phyloP scores from a whole-genome alignment of 192 early-diverging fungal species.

The Coemansia sp. region DNA sequence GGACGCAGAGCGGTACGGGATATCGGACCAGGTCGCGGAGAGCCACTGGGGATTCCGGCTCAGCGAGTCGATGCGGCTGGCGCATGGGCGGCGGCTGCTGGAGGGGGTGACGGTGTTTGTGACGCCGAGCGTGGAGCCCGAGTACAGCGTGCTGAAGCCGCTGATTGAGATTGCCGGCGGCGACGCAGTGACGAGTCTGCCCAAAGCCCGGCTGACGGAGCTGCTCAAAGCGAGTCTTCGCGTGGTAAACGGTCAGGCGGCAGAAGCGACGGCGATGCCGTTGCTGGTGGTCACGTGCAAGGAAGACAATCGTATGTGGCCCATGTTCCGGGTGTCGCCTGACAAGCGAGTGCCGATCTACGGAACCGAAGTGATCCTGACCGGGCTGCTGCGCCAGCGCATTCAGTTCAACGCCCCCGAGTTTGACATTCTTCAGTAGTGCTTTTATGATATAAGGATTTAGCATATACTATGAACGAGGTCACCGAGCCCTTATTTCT shows the following conservation, averaged over 20 bases:
- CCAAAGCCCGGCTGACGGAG: slow-evolving; percentile 9
- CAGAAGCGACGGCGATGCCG: slow-evolving; percentile 20
- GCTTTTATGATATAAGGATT: background rate
- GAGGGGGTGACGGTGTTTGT: slow-evolving; percentile 41
- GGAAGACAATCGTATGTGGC: slow-evolving; percentile 39
- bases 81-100: slow-evolving; percentile 27
- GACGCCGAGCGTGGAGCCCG: slow-evolving; percentile 30
- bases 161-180: slow-evolving; percentile 46
- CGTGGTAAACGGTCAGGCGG: slow-evolving; percentile 1
- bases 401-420: slow-evolving; percentile 18
- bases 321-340: slow-evolving; percentile 11
- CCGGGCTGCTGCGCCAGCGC: slow-evolving; percentile 39
- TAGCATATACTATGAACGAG: no score
- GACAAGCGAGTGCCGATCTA: slow-evolving; percentile 24
- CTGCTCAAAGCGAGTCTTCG: slow-evolving; percentile 26
- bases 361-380: slow-evolving; percentile 30
- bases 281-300: slow-evolving; percentile 40
- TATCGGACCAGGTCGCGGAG: slow-evolving; percentile 30
- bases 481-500: no score
- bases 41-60: slow-evolving; percentile 28
- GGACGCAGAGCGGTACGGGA: slow-evolving; percentile 15
- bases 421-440: slow-evolving; percentile 8
- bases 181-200: slow-evolving; percentile 27
- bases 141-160: slow-evolving; percentile 23
- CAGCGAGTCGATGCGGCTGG: slow-evolving; percentile 24